These are phyloP conservation scores for Metarhizium rileyi DNA, from an alignment of 2,329 filamentous ascomycete genomes.

Conservation along the genomic window DNA sequence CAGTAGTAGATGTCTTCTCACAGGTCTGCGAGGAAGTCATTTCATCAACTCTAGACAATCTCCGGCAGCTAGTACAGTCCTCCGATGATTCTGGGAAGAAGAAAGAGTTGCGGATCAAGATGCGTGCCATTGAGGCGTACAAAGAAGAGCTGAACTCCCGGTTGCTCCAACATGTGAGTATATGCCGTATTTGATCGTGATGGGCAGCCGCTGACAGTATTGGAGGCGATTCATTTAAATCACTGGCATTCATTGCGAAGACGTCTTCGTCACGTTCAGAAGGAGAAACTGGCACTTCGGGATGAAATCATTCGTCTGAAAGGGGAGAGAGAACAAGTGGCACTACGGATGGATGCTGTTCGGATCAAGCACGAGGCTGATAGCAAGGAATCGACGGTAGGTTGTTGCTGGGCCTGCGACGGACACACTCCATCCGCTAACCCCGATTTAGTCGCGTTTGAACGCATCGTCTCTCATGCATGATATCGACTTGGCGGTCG, in stretches of 20 bases:
- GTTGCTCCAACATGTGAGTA: conserved; percentile 48
- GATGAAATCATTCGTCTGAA: conserved; percentile 51
- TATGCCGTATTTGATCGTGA: not conserved
- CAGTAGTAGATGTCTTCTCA: conserved; percentile 51
- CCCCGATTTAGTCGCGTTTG: conserved; percentile 38
- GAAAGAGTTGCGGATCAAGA: conserved; percentile 46
- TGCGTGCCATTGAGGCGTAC: conserved; percentile 48
- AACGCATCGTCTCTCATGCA: conserved; percentile 49
- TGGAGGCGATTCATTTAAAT: conserved; percentile 48
- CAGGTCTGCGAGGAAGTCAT: conserved; percentile 54
- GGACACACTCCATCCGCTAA: too few relatives aligned
- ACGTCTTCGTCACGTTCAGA: conserved; percentile 46
- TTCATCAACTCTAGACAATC: conserved; percentile 35
- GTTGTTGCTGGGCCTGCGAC: too few relatives aligned
- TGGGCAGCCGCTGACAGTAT: not conserved
- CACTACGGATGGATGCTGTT: conserved; percentile 53
- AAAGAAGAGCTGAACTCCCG: conserved; percentile 45
- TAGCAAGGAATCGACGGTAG: conserved; percentile 40
- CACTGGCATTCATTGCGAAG: conserved; percentile 47
- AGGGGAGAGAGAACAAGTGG: conserved; percentile 51
- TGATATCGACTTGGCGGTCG: conserved; percentile 49
- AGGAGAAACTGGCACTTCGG: conserved; percentile 45
- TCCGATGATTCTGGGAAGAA: conserved; percentile 36
- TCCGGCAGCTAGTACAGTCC: conserved; percentile 29
- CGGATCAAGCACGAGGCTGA: conserved; percentile 48